Evolutionary conservation across 2,329 filamentous ascomycete species (phyloP).

Genomic region (Cordyceps cateniannulata): DNA sequence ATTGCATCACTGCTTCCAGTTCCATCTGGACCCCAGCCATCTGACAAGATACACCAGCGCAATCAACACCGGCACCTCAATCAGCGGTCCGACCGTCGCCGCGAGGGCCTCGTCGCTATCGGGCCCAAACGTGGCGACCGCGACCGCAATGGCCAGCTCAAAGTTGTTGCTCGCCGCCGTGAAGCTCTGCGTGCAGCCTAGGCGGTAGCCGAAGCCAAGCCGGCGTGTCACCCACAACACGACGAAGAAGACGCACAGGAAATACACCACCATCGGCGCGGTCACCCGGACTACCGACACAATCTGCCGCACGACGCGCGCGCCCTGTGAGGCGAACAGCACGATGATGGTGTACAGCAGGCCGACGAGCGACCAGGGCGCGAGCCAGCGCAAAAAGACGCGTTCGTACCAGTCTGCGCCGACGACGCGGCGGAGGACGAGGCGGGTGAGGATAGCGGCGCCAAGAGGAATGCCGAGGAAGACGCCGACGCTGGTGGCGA

Average conservation of each 20-base stretch:
- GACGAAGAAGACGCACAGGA: slow-evolving; percentile 59
- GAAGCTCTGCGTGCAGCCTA: slow-evolving; percentile 66
- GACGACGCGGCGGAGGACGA: slow-evolving; percentile 46
- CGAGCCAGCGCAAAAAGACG: slow-evolving; percentile 57
- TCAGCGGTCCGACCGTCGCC: slow-evolving; percentile 67
- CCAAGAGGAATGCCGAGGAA: slow-evolving; percentile 72
- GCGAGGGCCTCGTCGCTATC: slow-evolving; percentile 68
- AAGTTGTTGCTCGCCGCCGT: slow-evolving; percentile 81
- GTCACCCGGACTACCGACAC: slow-evolving; percentile 68
- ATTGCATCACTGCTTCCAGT: slow-evolving; percentile 6
- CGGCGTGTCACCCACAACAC: slow-evolving; percentile 53
- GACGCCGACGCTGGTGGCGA: slow-evolving; percentile 67
- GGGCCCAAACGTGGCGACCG: slow-evolving; percentile 65
- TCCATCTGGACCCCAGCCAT: slow-evolving; percentile 7
- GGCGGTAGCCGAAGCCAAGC: slow-evolving; percentile 60
- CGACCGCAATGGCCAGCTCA: slow-evolving; percentile 71
- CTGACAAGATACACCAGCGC: slow-evolving; percentile 53
- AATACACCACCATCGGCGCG: slow-evolving; percentile 69
- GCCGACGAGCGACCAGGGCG: slow-evolving; percentile 66
- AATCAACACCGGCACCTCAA: slow-evolving; percentile 71
- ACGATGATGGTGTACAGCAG: slow-evolving; percentile 74
- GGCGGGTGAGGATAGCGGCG: slow-evolving; percentile 43
- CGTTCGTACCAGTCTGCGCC: slow-evolving; percentile 54
- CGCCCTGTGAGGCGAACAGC: slow-evolving; percentile 68
- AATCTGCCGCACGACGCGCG: slow-evolving; percentile 66